Base-by-base conservation (phyloP, 2,329 filamentous ascomycete species). In the Sporothrix euskadiensis region DNA sequence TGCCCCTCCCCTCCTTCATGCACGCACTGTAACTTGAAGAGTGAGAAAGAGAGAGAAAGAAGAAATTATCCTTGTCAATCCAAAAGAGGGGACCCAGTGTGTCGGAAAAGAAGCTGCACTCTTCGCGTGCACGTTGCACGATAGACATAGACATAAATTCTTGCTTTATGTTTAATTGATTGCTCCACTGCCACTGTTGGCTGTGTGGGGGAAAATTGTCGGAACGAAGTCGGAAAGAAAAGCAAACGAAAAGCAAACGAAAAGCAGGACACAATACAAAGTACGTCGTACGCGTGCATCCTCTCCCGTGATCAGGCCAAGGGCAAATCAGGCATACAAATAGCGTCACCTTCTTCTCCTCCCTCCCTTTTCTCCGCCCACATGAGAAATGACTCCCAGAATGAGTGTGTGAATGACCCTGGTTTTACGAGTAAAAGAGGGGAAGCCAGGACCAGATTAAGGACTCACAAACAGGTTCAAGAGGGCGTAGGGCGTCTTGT, bases 251-350 rank as follows among this genome's bases (percentile, higher is more conserved):
- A 30, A 22, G 16, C n/a, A 19, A 39, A 39, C 14, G 16, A 59
- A 19, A 8, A 59, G 19, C 9, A n/a, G 7, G 4, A 12, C 26
- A 26, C 2, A 26, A 26, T 26, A 26, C 26, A 26, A 26, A 26
- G 26, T 26, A 26, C 26, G 26, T 26, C 26, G 16, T 35, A n/a
- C 56, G 19, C 14, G 22, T 22, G 22, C 61, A 66, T 66, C 39
- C 32, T 19, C 22, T 66, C 39, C 61, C n/a, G 8, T 19, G 61
- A 47, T 30, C 61, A 66, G 61, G 61, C 61, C 44, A 30, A 66
- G 35, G 44, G 65, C 65, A 68, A 49, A 6, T 14, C 63, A 68
- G 26, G 44, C 44, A 35, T 5, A 52, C 44, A 68, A 68, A 47
- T 47, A 30, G 22, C 22, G 22, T 30, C 52, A 26, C 44, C 44